A percentile compares a stretch with the other conserved stretches of the same genome.
phyloP scores from a whole-genome alignment of 163 green algal species.

The Scenedesmus sp. region DNA sequence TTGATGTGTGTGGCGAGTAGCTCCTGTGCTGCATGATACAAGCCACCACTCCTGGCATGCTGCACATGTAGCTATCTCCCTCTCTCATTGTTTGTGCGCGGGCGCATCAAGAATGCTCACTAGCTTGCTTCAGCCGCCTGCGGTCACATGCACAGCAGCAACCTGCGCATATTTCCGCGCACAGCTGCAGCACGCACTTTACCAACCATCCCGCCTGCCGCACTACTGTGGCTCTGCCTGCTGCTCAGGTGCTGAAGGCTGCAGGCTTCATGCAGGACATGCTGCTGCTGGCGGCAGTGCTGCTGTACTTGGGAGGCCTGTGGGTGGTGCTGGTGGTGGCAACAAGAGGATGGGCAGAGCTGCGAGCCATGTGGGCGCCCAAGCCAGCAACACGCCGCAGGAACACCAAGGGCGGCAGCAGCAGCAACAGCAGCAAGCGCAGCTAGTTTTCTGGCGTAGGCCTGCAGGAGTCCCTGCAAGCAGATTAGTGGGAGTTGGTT shows the following conservation, averaged over 20 bases:
- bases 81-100: too few species aligned
- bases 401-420: background rate
- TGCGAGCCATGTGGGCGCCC: background rate
- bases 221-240: background rate
- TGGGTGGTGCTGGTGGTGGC: background rate
- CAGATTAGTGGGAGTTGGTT: background rate
- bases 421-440: background rate
- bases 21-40: too few species aligned
- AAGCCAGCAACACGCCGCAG: slow-evolving; percentile 9
- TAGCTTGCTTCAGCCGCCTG: too few species aligned
- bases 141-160: background rate
- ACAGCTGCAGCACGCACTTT: background rate
- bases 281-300: slow-evolving; percentile 9
- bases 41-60: too few species aligned
- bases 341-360: background rate
- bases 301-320: slow-evolving; percentile 9
- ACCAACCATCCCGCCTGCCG: background rate
- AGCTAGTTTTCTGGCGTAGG: background rate
- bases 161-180: background rate
- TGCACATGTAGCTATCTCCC: too few species aligned
- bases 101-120: too few species aligned
- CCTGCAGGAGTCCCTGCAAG: background rate
- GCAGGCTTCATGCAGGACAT: slow-evolving; percentile 39
- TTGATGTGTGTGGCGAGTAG: too few species aligned
- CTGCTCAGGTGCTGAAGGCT: slow-evolving; percentile 1